Conservation (phyloP, 1,284 basidiomycete genomes). For the Cutaneotrichosporon dermatis region DNA sequence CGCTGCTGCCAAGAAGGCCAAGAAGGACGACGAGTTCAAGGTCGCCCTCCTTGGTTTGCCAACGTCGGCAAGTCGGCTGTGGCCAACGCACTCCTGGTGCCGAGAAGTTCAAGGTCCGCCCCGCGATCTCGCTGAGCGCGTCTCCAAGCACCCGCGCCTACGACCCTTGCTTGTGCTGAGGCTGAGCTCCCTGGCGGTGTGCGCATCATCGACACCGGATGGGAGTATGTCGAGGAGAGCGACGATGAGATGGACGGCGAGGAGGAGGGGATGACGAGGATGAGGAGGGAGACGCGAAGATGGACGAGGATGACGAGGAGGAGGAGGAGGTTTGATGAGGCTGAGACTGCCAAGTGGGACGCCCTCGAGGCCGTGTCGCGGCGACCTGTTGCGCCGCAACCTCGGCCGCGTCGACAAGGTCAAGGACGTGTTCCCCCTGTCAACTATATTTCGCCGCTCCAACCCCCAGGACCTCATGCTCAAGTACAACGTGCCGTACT, state of each 20-base stretch:
- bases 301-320: conserved; percentile 30
- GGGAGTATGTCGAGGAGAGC: conserved; percentile 56
- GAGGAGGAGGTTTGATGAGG: conserved; percentile 47
- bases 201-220: conserved; percentile 75
- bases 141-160: conserved; percentile 59
- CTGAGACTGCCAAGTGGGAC: conserved; percentile 52
- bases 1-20: conserved; percentile 12
- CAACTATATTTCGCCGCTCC: conserved; percentile 68
- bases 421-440: conserved; percentile 75
- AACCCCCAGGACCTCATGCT: conserved; percentile 82
- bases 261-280: conserved; percentile 41
- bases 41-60: conserved; percentile 55
- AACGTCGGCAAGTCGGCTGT: conserved; percentile 77
- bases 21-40: conserved; percentile 32
- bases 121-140: conserved; percentile 55
- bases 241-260: conserved; percentile 34
- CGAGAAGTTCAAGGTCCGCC: conserved; percentile 29
- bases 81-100: conserved; percentile 67
- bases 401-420: conserved; percentile 82
- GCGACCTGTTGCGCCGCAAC: conserved; percentile 71
- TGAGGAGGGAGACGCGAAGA: conserved; percentile 31
- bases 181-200: conserved; percentile 56
- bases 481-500: conserved; percentile 79
- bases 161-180: conserved; percentile 65
- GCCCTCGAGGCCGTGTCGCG: conserved; percentile 55